A percentile compares a stretch with the other conserved stretches of the same genome.
These are phyloP conservation scores for Lipomyces chichibuensis DNA, from an alignment of 805 yeast species.

Conservation along the genomic window DNA sequence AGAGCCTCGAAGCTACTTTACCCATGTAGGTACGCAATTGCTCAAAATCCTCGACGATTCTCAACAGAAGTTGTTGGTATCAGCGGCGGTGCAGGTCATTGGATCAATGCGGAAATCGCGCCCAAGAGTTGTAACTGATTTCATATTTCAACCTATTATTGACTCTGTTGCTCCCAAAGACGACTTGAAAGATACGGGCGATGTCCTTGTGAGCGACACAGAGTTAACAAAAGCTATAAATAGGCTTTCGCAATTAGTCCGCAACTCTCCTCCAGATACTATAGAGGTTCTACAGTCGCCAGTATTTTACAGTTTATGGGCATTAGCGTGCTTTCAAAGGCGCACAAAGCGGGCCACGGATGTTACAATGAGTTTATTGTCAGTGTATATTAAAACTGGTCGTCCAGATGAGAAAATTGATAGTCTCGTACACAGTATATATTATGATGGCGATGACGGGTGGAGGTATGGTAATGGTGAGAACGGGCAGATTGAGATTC, in stretches of 20 bases:
- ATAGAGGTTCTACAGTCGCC: slow-evolving; percentile 9
- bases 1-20: slow-evolving; percentile 55
- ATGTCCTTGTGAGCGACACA: slow-evolving; percentile 40
- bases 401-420: slow-evolving; percentile 44
- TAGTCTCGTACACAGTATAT: slow-evolving; percentile 44
- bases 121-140: slow-evolving; percentile 58
- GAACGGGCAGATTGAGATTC: slow-evolving; percentile 41
- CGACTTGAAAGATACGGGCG: not conserved
- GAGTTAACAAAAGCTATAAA: slow-evolving; percentile 47
- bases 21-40: slow-evolving; percentile 64
- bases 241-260: slow-evolving; percentile 18
- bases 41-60: slow-evolving; percentile 57
- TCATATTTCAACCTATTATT: slow-evolving; percentile 50
- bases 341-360: slow-evolving; percentile 31
- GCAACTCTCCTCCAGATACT: slow-evolving; percentile 20
- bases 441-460: slow-evolving; percentile 40
- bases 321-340: slow-evolving; percentile 20
- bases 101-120: slow-evolving; percentile 46
- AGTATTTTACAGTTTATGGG: slow-evolving; percentile 27
- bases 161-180: slow-evolving; percentile 9
- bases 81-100: slow-evolving; percentile 57
- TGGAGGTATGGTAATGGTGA: slow-evolving; percentile 41
- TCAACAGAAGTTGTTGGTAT: slow-evolving; percentile 53
- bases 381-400: slow-evolving; percentile 31
- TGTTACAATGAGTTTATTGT: slow-evolving; percentile 15